Base-by-base conservation (phyloP, 2,329 filamentous ascomycete genomes). In the Huntiella savannae region DNA sequence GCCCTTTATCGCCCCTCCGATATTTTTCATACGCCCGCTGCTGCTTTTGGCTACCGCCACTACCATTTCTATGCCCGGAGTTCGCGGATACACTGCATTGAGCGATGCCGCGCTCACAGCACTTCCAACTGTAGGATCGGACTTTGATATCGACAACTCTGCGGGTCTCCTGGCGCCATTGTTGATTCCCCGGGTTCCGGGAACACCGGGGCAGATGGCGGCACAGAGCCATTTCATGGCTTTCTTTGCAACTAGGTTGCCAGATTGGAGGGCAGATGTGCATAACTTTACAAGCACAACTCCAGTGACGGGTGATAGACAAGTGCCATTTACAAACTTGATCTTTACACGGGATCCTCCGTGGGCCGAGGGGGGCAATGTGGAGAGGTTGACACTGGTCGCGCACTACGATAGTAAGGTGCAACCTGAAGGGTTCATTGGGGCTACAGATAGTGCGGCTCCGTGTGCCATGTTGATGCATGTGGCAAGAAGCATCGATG, bases 401-500 rank as follows among this genome's bases (percentile, higher is more conserved):
- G 91, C 91, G 36, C 91, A 98, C 59, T 96, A 94, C 59, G 91
- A 98, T 56, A 87, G 78, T 58, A 82, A 93, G 62, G 70, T 81
- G 49, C 68, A 67, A 19, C 88, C 87, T 0, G 65, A 77, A 50
- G 88, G 86, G 1, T 98, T 98, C 59, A 82, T 98, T 49, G 91
- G 91, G 0, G 91, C 88, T 0, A 92, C 77, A 11, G 91, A 98
- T 58, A 94, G 85, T 55, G 91, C 91, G 1, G 91, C 83, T 13
- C 87, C 91, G 7, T 96, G 88, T 60, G 91, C 91, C 0, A 86
- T 96, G 70, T 69, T 98, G 49, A 72, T 98, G 74, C 83, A 94
- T 59, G 76, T 80, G 10, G 83, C 87, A 51, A 70, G 79, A 53
- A 82, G 76, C 52, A 74, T 98, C 40, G 87, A 96, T 56, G 69